Base-by-base conservation (phyloP, 371 early-diverging fungal genomes). In the Coemansia linderi region DNA sequence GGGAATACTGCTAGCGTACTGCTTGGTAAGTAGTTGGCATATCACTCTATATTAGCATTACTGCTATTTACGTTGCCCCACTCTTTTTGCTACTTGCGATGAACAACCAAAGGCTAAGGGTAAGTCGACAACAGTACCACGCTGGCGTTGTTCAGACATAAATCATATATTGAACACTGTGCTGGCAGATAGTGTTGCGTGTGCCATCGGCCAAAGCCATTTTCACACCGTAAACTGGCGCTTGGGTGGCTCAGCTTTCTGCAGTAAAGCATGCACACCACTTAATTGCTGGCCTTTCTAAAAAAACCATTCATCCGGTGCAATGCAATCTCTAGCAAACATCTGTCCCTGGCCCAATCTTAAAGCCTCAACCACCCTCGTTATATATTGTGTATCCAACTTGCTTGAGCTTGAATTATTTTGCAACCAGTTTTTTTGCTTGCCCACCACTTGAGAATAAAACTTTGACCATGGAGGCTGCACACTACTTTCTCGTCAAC, bases 401-500 rank as follows among this genome's bases (percentile, higher is more conserved):
- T 50, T 50, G 27, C 8, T 5, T 2, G 13, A 50, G 22, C 50
- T 24, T 13, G 27, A 24, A 50, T 6, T 31, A 56, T n/a, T 17
- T 56, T 17, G 36, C 31, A 56, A 1, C 52, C 9, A 24, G 27
- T 4, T 44, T 44, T 44, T 29, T 52, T n/a, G 13, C 29, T 24
- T 27, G 31, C 19, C 12, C 31, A 62, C 2, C 59, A 59, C 50
- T 37, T 15, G 24, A 33, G 24, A 48, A 29, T 19, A 27, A 50
- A 27, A 50, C 6, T 3, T 10, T 24, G 4, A 50, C 24, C 13
- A 75, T 76, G 73, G 65, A 76, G 9, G 37, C 63, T 19, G 61
- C 58, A n/a, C 57, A 68, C 59, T 41, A 59, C 44, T 31, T 56
- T 9, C 62, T 76, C 5, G 69, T 68, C 63, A 67, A 68, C 40